Base-by-base conservation (phyloP, 768 basidiomycete genomes). In the Porphyrellus cyaneotinctus region DNA sequence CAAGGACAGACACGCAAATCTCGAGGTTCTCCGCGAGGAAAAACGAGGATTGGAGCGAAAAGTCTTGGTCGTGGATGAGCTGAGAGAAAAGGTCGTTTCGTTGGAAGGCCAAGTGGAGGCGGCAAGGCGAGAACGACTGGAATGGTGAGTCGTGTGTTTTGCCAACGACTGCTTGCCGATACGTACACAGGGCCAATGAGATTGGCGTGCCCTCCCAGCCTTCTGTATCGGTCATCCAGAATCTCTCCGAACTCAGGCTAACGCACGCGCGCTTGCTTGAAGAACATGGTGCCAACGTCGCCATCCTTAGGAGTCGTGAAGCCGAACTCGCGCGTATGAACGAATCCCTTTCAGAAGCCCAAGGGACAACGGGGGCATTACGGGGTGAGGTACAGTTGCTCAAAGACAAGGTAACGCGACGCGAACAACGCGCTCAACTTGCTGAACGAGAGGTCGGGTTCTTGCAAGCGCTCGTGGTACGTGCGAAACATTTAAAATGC, bases 21-120 rank as follows among this genome's bases (percentile, higher is more conserved):
- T 87, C 3, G 87, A 88, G 53, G 83, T 91, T 3, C 63, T 92
- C 32, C 74, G 78, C 30, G 90, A 91, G 64, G 86, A 91, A 69
- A 89, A 90, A 56, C 74, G 82, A 6, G 75, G 75, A 0, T 65
- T 91, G 39, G 81, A 88, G 62, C 66, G 70, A 15, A 84, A 78
- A 58, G 68, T 83, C 9, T 60, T 58, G 14, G 71, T 70, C 2
- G 66, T 78, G 33, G 83, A 87, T 18, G 77, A 77, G 35, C 63
- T 88, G 47, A 70, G 84, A 24, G 80, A 79, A 60, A 73, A 75
- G 58, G 76, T 82, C 0, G 79, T 78, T 1, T 69, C 69, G 37
- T 67, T 88, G 30, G 85, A 88, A 58, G 86, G 78, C 0, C 84
- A 88, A 59, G 68, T 88, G 0, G 84, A 83, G 11, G 85, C 79